phyloP scores from a whole-genome alignment of 2,329 filamentous ascomycete species.

The Colletotrichum viniferum region DNA sequence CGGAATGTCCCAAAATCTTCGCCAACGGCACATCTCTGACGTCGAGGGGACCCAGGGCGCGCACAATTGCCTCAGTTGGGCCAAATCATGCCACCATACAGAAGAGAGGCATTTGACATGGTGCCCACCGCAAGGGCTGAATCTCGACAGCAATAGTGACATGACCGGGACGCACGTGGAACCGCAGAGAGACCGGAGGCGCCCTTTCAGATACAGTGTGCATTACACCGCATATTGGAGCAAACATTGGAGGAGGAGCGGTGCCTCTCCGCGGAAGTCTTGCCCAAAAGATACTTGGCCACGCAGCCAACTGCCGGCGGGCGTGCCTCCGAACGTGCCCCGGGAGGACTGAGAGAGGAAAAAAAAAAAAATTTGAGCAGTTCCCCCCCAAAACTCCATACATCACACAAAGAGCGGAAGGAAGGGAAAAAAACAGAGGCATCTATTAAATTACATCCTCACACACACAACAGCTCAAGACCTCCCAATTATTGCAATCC shows the following conservation, averaged over 20 bases:
- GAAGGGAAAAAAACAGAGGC: not conserved
- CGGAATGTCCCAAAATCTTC: not conserved
- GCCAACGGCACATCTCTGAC: not conserved
- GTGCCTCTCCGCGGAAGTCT: not conserved
- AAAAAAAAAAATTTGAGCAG: not conserved
- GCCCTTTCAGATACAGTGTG: not conserved
- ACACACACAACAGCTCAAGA: not conserved
- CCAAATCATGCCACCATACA: not conserved
- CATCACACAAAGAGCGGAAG: not conserved
- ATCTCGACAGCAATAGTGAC: not conserved
- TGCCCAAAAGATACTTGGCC: not conserved
- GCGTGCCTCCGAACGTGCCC: slow-evolving; percentile 3
- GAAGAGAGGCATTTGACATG: not conserved
- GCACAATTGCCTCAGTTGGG: not conserved
- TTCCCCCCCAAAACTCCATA: not conserved
- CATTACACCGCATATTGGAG: not conserved
- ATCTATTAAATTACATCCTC: not conserved
- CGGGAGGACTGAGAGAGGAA: not conserved
- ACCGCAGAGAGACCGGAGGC: not conserved
- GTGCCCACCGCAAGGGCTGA: not conserved
- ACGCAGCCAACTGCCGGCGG: not conserved
- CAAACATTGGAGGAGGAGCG: not conserved
- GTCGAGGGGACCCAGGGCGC: not conserved
- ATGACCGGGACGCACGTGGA: not conserved
- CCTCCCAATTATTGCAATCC: not conserved